Evolutionary conservation across 2,329 filamentous ascomycete genomes (phyloP), one percentile per base, ranked within the genome.

Genomic region (Ophiostoma ulmi): DNA sequence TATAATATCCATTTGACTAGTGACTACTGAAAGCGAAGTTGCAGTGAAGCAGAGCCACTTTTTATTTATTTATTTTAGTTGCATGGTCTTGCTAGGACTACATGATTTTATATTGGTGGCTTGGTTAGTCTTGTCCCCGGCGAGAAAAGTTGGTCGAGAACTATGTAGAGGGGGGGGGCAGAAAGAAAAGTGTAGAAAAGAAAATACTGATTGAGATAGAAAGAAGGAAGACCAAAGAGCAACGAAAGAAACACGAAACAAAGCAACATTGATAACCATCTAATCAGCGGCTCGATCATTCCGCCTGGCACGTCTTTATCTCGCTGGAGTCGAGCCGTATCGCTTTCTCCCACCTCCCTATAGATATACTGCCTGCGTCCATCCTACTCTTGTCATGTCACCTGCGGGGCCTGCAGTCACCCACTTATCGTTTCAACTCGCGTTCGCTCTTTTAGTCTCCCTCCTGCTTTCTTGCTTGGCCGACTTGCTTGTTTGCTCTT

Each of bases 401-500:
- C 22, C 22, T 58, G 52, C 52, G 13, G 52, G n/a, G 1, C 22
- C 14, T 58, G 52, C 52, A 58, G 52, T 48, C 44, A 48, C 17
- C 44, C 44, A 22, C 20, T 31, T 58, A 58, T 58, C 52, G 52
- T 58, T 7, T 26, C 52, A 26, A 58, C 52, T 58, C 52, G 52
- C 52, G 52, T 22, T 22, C n/a, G 52, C 52, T 58, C 48, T 55
- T 55, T n/a, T 22, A 5, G n/a, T 20, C 52, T 58, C 31, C 52
- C n/a, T 26, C 4, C 52, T 4, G 52, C 10, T 4, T 63, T 4
- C 5, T 61, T n/a, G 22, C 39, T 67, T 41, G 39, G 65, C n/a
- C n/a, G 38, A 26, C 52, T 41, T 48, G 65, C 65, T 67, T 67
- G 65, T 67, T 41, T 67, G 22, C 65, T 67, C 65, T 67, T 66